Percentiles rank a stretch among this genome's conserved stretches.
phyloP scores from a whole-genome alignment of 805 yeast species.

The Lipomyces lipofer region DNA sequence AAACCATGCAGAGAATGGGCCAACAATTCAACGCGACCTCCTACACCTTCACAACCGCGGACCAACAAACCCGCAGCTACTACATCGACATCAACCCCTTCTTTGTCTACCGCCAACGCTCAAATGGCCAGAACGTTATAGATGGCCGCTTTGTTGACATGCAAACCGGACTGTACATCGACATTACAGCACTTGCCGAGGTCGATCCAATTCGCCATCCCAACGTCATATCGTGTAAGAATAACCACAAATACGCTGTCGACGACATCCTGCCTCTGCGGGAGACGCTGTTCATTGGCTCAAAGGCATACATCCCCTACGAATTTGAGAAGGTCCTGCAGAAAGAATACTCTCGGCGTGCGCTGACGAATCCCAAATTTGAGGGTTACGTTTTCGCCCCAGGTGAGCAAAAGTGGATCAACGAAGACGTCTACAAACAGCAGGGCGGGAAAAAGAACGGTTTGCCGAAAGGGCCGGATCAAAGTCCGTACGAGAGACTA shows the following conservation, averaged over 20 bases:
- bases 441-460: no score
- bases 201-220: conserved; percentile 29
- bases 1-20: conserved; percentile 49
- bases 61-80: conserved; percentile 56
- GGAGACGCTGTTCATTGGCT: conserved; percentile 61
- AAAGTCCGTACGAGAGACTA: no score
- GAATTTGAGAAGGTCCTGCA: conserved; percentile 40
- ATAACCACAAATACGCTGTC: conserved; percentile 54
- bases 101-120: conserved; percentile 50
- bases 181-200: conserved; percentile 53
- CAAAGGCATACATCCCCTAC: conserved; percentile 48
- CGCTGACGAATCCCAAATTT: conserved; percentile 20
- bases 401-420: conserved; percentile 20
- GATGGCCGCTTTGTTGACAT: conserved; percentile 63
- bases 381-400: conserved; percentile 15
- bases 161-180: conserved; percentile 59
- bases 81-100: conserved; percentile 52
- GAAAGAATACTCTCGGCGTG: conserved; percentile 43
- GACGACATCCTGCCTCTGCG: conserved; percentile 56
- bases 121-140: conserved; percentile 51
- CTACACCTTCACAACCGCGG: conserved; percentile 57
- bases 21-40: conserved; percentile 48
- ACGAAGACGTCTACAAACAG: neutral
- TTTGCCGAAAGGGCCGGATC: no score
- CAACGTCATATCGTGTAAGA: conserved; percentile 48